phyloP scores from a whole-genome alignment of 495 filamentous ascomycete genomes.

The Lasiosphaeria hispida region DNA sequence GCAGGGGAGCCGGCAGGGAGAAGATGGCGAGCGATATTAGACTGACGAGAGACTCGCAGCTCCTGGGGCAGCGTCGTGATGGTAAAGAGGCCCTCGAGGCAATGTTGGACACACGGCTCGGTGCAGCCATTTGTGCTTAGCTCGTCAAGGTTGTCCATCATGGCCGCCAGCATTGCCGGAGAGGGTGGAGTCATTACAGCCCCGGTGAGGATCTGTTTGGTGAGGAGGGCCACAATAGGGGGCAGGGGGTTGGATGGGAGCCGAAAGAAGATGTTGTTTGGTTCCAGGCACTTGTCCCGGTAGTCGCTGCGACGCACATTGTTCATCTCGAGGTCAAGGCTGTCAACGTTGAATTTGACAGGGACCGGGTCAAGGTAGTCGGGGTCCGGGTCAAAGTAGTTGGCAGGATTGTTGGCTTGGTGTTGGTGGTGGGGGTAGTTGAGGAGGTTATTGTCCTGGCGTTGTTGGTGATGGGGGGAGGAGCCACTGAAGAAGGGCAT shows the following conservation, averaged over 20 bases:
- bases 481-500: no score
- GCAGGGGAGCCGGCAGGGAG: neutral
- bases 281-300: slow-evolving; percentile 5
- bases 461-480: no score
- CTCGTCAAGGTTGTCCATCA: slow-evolving; percentile 2
- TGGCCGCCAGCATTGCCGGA: neutral
- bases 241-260: slow-evolving; percentile 11
- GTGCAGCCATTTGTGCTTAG: slow-evolving; percentile 3
- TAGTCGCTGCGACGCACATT: neutral
- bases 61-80: no score
- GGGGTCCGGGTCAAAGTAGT: no score
- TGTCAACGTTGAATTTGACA: no score
- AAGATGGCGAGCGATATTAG: neutral
- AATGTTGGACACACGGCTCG: neutral
- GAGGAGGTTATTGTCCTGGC: no score
- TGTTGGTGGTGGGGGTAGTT: no score
- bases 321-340: no score
- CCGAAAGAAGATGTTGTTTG: slow-evolving; percentile 7
- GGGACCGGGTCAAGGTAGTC: no score
- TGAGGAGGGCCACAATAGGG: no score
- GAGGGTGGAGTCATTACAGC: neutral
- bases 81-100: slow-evolving; percentile 7
- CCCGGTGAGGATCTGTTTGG: slow-evolving; percentile 1
- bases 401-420: no score
- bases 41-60: neutral